These are phyloP conservation scores for Priceomyces carsonii DNA, from an alignment of 805 yeast species.

Conservation along the genomic window DNA sequence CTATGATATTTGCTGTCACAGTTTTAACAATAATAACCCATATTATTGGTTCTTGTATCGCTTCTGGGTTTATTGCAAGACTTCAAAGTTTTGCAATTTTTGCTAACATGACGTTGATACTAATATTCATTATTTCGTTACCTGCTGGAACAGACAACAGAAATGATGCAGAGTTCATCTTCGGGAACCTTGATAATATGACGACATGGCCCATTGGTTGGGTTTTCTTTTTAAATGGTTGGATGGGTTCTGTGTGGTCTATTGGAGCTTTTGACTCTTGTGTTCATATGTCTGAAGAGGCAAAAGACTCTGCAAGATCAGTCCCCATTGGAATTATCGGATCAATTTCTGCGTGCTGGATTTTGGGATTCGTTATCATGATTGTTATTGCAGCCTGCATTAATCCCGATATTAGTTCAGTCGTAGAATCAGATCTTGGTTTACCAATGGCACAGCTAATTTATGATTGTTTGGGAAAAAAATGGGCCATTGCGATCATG, in stretches of 20 bases:
- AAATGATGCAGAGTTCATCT: constrained; percentile 54
- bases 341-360: constrained; percentile 27
- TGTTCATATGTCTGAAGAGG: constrained; percentile 34
- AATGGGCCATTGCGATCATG: constrained; percentile 32
- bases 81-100: constrained; percentile 27
- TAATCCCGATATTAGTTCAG: constrained; percentile 17
- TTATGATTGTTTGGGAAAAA: constrained; percentile 29
- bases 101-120: constrained; percentile 22
- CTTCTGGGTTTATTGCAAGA: constrained; percentile 22
- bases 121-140: constrained; percentile 26
- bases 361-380: constrained; percentile 24
- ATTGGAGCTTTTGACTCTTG: constrained; percentile 36
- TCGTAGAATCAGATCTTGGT: constrained; percentile 22
- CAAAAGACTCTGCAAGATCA: constrained; percentile 23
- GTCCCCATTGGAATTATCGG: constrained; percentile 33
- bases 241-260: constrained; percentile 35
- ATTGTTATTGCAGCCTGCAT: constrained; percentile 25
- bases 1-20: constrained; percentile 29
- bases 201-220: constrained; percentile 63
- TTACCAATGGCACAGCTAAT: constrained; percentile 33
- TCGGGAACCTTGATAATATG: constrained; percentile 50
- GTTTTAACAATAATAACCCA: constrained; percentile 28
- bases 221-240: constrained; percentile 27
- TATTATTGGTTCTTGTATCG: constrained; percentile 21
- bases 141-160: constrained; percentile 34